Evolutionary conservation across 805 yeast genomes (phyloP).

Genomic region (Lipomyces japonicus): DNA sequence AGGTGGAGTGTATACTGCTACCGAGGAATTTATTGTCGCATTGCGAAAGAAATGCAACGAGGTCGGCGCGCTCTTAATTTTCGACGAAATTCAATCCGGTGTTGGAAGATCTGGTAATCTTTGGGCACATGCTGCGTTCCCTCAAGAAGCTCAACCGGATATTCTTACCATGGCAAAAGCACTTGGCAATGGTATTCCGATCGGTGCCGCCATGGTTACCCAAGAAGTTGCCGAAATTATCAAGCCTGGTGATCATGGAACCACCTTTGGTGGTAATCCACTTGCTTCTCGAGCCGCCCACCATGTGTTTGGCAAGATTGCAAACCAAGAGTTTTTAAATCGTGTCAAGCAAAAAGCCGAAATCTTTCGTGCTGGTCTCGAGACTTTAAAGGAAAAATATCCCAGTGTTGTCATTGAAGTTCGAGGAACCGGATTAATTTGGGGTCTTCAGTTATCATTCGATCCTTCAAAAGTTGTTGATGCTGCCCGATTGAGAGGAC

Average conservation of each 20-base stretch:
- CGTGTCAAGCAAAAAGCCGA: constrained; percentile 60
- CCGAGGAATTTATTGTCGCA: constrained; percentile 58
- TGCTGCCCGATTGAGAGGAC: constrained; percentile 72
- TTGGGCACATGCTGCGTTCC: constrained; percentile 85
- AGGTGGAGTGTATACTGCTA: constrained; percentile 81
- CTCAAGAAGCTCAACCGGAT: constrained; percentile 86
- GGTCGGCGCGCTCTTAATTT: constrained; percentile 72
- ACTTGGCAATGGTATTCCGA: constrained; percentile 92
- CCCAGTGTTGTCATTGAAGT: constrained; percentile 62
- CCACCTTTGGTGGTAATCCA: constrained; percentile 97
- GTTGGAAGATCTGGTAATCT: constrained; percentile 85
- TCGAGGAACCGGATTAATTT: constrained; percentile 83
- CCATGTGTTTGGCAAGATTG: constrained; percentile 67
- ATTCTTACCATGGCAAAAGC: constrained; percentile 94
- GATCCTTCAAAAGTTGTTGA: constrained; percentile 62
- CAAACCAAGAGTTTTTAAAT: constrained; percentile 55
- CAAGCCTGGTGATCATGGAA: constrained; percentile 94
- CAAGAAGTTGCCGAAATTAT: constrained; percentile 70
- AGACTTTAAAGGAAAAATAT: constrained; percentile 47
- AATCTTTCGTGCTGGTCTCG: constrained; percentile 45
- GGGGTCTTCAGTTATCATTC: constrained; percentile 73
- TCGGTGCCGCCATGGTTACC: constrained; percentile 87
- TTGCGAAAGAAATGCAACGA: constrained; percentile 64
- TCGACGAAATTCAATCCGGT: constrained; percentile 97
- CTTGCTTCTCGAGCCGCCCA: constrained; percentile 77